Base-by-base conservation (phyloP, 257 asterid genomes). In the Plectranthus barbatus region DNA sequence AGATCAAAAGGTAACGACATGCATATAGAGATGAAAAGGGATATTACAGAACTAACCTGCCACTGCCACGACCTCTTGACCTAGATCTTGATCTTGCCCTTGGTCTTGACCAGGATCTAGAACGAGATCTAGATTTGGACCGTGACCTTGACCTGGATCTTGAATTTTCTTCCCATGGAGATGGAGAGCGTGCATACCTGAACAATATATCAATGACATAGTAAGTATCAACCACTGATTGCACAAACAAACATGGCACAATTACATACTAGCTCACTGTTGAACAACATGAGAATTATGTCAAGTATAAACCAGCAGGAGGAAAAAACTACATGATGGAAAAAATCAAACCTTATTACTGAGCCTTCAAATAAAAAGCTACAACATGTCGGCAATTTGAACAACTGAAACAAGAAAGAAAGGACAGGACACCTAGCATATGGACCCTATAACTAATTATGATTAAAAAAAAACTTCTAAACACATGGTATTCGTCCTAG, bases 11-110 rank as follows among this genome's bases (percentile, higher is more conserved):
- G 15, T 50, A 41, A 23, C 8, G 5, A 44, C 26, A 62, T 12
- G 31, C 11, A 23, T 5, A 42, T 60, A 48, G 19, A 55, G 57
- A 54, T 37, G 19, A 62, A 67, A 39, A 52, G 44, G 7, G 23
- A 40, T 15, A 15, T 50, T 15, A 5, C 7, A 45, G 33, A 50
- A 74, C 81, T 39, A 24, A 81, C 95, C 95, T 83, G 69, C 82
- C 92, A 68, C 84, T 77, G 65, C 84, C 94, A 64, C 90, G 92
- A 29, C 83, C 85, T 74, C 95, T 79, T 24, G 96, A 80, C 57
- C 72, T 73, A 24, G 94, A 85, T 39, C 85, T 70, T 14, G 86
- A 76, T 44, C 80, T 65, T 9, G 48, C 75, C 73, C 83, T 76
- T 41, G 86, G 78, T 60, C 86, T 77, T 34, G 93, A 82, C 77